phyloP scores from a whole-genome alignment of 306 rosid genomes.

The Cyclanthera cordifolia region DNA sequence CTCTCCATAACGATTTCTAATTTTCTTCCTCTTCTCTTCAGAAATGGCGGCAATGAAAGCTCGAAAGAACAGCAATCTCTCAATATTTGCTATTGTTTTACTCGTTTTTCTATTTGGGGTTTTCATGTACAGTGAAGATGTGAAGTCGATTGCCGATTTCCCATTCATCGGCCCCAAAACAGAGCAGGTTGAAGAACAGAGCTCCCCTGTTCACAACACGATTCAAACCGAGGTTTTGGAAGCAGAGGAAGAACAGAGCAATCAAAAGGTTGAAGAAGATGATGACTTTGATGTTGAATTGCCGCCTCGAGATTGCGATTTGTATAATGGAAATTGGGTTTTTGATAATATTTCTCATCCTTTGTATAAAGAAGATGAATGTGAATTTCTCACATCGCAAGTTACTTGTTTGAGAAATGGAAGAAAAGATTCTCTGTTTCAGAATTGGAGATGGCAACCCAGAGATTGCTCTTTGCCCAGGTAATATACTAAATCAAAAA shows the following conservation, averaged over 20 bases:
- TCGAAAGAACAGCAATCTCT: conserved; percentile 46
- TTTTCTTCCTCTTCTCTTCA: conserved; percentile 17
- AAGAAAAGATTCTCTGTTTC: conserved; percentile 63
- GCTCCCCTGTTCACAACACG: conserved; percentile 8
- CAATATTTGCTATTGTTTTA: conserved; percentile 45
- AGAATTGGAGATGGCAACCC: conserved; percentile 97
- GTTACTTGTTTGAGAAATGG: conserved; percentile 92
- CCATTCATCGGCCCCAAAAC: conserved; percentile 42
- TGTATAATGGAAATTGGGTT: conserved; percentile 79
- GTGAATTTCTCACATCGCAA: conserved; percentile 67
- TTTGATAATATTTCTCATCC: conserved; percentile 60
- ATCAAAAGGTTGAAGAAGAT: conserved; percentile 15
- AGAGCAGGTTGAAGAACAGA: conserved; percentile 38
- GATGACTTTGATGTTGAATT: conserved; percentile 43
- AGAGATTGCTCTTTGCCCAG: conserved; percentile 77
- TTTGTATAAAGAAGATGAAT: conserved; percentile 78
- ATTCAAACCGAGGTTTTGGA: conserved; percentile 2
- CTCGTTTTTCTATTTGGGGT: conserved; percentile 60
- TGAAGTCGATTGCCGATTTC: conserved; percentile 60
- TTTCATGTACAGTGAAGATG: conserved; percentile 74
- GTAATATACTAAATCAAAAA: conserved; percentile 20
- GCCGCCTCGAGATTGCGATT: conserved; percentile 80
- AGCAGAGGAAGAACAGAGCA: conserved; percentile 14
- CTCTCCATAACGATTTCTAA: too few species aligned
- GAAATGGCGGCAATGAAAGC: conserved; percentile 54